Percentiles rank a stretch among this genome's conserved stretches.
These are phyloP conservation scores for Silene noctiflora DNA, from an alignment of 179 eudicot species.

Conservation along the genomic window DNA sequence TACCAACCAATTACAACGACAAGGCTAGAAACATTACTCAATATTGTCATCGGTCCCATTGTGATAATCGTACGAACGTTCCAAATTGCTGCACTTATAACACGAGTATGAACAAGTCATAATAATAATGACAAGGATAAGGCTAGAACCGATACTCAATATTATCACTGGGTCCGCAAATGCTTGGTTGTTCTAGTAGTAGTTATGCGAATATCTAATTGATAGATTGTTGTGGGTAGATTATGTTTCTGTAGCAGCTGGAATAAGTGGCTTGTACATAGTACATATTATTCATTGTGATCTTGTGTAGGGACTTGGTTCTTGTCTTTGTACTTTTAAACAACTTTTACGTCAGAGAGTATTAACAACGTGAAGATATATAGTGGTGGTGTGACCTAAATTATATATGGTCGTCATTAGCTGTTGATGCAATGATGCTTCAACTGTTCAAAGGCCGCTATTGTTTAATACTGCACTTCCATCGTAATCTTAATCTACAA, in stretches of 20 bases:
- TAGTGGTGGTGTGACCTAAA: constrained; percentile 6
- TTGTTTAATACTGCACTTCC: background rate
- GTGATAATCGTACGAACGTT: too few species aligned
- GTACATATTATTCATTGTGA: background rate
- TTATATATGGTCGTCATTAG: background rate
- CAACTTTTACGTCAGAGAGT: background rate
- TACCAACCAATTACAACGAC: too few species aligned
- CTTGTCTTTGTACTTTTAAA: background rate
- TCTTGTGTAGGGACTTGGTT: constrained; percentile 28
- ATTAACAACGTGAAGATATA: background rate
- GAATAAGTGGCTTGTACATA: background rate
- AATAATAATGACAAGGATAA: too few species aligned
- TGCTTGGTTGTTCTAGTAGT: background rate
- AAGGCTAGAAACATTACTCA: too few species aligned
- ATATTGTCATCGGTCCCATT: too few species aligned
- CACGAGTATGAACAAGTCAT: too few species aligned
- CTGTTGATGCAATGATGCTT: too few species aligned
- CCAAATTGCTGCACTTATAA: too few species aligned
- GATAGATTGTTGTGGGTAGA: background rate
- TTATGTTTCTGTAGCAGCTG: too few species aligned
- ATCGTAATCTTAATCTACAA: too few species aligned
- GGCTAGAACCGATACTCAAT: too few species aligned
- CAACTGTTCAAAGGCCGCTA: background rate
- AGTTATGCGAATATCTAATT: background rate
- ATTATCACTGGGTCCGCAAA: background rate